These are phyloP conservation scores for Pythium phragmiticola DNA, from an alignment of 352 stramenopile genomes.

Conservation along the genomic window DNA sequence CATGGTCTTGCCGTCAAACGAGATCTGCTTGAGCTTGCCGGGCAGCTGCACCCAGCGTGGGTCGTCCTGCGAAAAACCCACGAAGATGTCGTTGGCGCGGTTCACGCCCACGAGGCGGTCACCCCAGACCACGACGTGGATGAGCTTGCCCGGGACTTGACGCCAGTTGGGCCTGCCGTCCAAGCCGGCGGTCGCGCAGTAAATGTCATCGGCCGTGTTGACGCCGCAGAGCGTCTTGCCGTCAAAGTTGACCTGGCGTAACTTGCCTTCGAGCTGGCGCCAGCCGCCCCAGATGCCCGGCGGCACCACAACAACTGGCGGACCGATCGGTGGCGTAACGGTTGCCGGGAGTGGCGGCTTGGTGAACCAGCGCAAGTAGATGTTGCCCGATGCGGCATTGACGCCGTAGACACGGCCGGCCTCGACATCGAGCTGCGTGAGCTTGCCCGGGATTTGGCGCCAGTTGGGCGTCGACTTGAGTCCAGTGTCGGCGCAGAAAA, in stretches of 20 bases:
- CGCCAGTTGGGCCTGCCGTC: conserved; percentile 26
- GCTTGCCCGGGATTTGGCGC: conserved; percentile 2
- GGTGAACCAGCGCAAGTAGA: too few relatives aligned
- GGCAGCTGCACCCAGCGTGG: conserved; percentile 19
- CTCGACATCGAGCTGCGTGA: conserved; percentile 27
- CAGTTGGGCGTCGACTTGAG: too few relatives aligned
- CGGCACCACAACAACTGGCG: too few relatives aligned
- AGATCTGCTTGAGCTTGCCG: conserved; percentile 26
- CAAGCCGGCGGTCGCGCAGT: conserved; percentile 21
- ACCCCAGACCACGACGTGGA: conserved; percentile 30
- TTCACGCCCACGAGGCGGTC: conserved; percentile 28
- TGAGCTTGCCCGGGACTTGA: conserved; percentile 19
- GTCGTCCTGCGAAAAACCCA: conserved; percentile 6
- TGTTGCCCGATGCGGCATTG: too few relatives aligned
- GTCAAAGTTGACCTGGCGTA: too few relatives aligned
- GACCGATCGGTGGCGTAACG: too few relatives aligned
- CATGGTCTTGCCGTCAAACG: conserved; percentile 32
- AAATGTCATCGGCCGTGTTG: conserved; percentile 20
- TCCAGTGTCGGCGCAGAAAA: too few relatives aligned
- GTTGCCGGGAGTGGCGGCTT: too few relatives aligned
- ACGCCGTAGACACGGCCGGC: neutral
- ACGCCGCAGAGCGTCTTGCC: too few relatives aligned
- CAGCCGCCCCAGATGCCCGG: too few relatives aligned
- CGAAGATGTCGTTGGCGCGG: conserved; percentile 22
- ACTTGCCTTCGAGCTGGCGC: too few relatives aligned